phyloP scores from a whole-genome alignment of 495 filamentous ascomycete species.

The Podospora conica region DNA sequence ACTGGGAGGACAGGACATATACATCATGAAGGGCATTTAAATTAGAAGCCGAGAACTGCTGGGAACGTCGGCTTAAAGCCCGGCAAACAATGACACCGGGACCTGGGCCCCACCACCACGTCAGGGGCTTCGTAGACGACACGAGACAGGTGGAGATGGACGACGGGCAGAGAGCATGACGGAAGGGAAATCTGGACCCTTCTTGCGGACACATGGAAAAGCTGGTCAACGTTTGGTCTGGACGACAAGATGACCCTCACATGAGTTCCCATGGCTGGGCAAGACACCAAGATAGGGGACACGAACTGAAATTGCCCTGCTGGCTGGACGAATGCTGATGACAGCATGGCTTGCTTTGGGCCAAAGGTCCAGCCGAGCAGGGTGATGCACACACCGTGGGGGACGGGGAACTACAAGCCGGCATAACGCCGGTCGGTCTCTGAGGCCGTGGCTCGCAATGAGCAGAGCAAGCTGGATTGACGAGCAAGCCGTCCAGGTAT shows the following conservation, averaged over 20 bases:
- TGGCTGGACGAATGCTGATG: neutral
- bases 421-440: slow-evolving; percentile 57
- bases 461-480: slow-evolving; percentile 37
- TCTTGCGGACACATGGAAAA: neutral
- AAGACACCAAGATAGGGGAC: neutral
- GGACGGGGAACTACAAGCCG: slow-evolving; percentile 37
- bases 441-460: slow-evolving; percentile 52
- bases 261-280: neutral
- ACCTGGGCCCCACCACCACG: neutral
- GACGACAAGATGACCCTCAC: neutral
- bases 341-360: neutral
- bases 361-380: neutral
- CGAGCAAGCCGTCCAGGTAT: slow-evolving; percentile 30
- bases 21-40: neutral
- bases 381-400: neutral
- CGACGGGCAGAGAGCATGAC: neutral
- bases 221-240: neutral
- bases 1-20: neutral
- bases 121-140: neutral
- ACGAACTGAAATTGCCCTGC: neutral
- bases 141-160: neutral
- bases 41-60: neutral
- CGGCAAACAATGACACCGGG: neutral
- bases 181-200: neutral
- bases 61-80: neutral